Base-by-base conservation (phyloP, 176 grass and related monocot species). In the Zea luxurians region DNA sequence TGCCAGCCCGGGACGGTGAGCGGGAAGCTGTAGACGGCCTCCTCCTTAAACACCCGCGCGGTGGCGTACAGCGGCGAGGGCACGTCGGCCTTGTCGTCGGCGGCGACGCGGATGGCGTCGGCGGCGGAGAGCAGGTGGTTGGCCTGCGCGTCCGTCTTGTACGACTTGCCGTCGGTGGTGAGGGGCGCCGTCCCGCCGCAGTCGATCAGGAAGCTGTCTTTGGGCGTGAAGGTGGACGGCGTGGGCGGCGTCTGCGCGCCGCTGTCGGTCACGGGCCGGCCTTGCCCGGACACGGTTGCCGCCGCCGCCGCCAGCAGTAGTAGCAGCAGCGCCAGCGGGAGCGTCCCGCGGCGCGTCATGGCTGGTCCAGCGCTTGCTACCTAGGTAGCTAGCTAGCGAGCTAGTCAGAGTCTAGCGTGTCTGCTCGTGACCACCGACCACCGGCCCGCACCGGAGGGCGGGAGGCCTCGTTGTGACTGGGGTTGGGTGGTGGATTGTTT, bases 1-100 rank as follows among this genome's bases (percentile, higher is more conserved):
- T 94, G 94, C 94, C 91, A 98, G 0, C 91, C 87, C 0, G 87
- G 91, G 7, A 48, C 79, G 41, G 78, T 7, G 43, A 98, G 85
- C 58, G 82, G 85, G 88, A 97, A 97, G 88, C 64, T 93, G 77
- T 92, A 97, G 37, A 84, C 48, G 17, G 94, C 91, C 52, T 97
- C 84, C 10, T 86, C 82, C 41, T 71, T 83, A 70, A 97, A 97
- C 45, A 97, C 83, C 10, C 91, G 68, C 20, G 91, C 91, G 2
- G 89, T 83, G 61, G 73, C 45, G 91, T 89, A 98, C 5, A 94
- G 7, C 27, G 81, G 87, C 5, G 89, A 93, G 0, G 87, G 64
- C 36, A 80, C 52, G 54, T 78, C 78, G 50, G 80, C 85, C n/a
- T 86, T 53, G 13, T 84, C 62, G 78, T 50, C 58, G n/a, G 91